A percentile compares a stretch with the other conserved stretches of the same genome.
These are phyloP conservation scores for Musa schizocarpa DNA, from an alignment of 176 grass and related monocot species.

Conservation along the genomic window DNA sequence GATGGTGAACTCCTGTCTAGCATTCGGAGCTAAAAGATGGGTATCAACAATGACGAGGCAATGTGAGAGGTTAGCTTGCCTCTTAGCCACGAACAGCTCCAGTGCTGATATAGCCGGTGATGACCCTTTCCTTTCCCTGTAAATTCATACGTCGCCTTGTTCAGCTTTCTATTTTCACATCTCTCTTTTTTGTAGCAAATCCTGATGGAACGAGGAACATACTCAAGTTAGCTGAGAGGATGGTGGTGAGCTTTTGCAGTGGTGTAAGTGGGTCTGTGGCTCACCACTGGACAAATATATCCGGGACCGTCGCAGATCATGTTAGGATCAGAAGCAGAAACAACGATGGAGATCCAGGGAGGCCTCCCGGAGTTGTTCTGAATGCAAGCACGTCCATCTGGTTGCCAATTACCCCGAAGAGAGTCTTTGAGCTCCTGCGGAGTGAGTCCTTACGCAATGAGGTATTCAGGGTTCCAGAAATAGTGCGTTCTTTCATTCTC, in stretches of 20 bases:
- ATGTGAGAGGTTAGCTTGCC: slow-evolving; percentile 30
- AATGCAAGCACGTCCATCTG: slow-evolving; percentile 35
- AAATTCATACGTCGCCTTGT: background rate
- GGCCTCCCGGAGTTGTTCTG: slow-evolving; percentile 10
- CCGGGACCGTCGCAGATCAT: slow-evolving; percentile 29
- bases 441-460: slow-evolving; percentile 24
- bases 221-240: slow-evolving; percentile 38
- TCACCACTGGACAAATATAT: slow-evolving; percentile 26
- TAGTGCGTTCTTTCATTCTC: background rate
- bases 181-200: slow-evolving; percentile 16
- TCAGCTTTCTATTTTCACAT: background rate
- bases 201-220: slow-evolving; percentile 29
- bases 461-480: background rate
- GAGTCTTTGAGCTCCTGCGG: slow-evolving; percentile 32
- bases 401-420: slow-evolving; percentile 27
- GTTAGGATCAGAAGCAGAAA: slow-evolving; percentile 32
- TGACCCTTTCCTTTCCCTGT: background rate
- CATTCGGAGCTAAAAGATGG: slow-evolving; percentile 51
- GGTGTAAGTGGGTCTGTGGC: slow-evolving; percentile 18
- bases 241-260: slow-evolving; percentile 28
- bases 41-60: slow-evolving; percentile 34
- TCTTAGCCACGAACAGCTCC: slow-evolving; percentile 18
- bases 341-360: background rate
- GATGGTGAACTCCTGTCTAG: slow-evolving; percentile 20
- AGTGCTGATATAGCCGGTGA: slow-evolving; percentile 6